Evolutionary conservation across 805 yeast genomes (phyloP), one percentile per base, ranked within the genome.

Genomic region (Teunomyces gatunensis): DNA sequence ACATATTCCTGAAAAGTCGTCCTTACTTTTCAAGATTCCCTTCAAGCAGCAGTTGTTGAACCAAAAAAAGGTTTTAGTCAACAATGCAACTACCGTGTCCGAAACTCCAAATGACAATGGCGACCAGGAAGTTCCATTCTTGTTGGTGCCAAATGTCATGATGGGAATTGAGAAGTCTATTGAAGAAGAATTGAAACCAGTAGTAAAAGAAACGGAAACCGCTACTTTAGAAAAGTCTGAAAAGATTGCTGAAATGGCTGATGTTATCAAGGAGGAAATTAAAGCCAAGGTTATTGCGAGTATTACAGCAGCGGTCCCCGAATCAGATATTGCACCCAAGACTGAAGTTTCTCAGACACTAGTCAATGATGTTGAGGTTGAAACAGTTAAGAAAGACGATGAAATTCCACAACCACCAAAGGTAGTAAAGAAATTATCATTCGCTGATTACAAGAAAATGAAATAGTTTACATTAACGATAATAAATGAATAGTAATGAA

Each of bases 391-490:
- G 40, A 20, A 15, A 10, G 35, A 29, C 6, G 33, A 28, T 11
- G 46, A 35, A 17, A 17, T 42, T 6, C 20, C 20, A 5, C 28
- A 29, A 2, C 50, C 50, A 2, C 50, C 54, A 17, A 54, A 53
- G 35, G 47, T 59, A 20, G 66, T 60, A 37, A 82, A 81, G 69
- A 85, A 85, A 64, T 71, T 85, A 54, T 83, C 88, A 42, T 80
- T 85, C 61, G 90, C 90, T 1, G 92, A 85, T 57, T 85, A 85
- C 62, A 83, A 82, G 63, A 84, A 79, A 71, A 79, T 79, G 58
- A 69, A 68, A 74, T 68, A 67, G 51, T 69, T 56, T 41, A 32
- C 11, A n/a, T 32, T 32, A 32, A 32, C 17, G 34, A 32, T 21
- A 37, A 23, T n/a, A 20, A n/a, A 21, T 37, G 10, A 37, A 12